Evolutionary conservation across 1,139 yeast species (phyloP), one percentile per base, ranked within the genome.

Genomic region (Pichia terricola): DNA sequence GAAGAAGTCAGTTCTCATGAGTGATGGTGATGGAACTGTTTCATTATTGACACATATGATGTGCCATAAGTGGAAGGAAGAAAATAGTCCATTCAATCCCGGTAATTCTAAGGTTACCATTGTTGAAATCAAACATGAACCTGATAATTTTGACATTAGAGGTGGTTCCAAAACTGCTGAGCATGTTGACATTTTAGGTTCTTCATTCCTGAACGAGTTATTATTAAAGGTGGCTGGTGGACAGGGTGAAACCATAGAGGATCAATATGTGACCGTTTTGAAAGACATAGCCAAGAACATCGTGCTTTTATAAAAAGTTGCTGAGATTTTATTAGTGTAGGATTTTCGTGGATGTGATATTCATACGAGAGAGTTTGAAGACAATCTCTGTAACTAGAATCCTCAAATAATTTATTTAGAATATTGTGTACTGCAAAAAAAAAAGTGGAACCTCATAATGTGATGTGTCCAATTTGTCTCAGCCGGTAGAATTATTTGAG

Each of bases 111-210:
- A 70, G 26, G 94, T 89, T 28, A 87, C 78, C 30, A 72, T 88
- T 39, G 96, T 91, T 7, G 98, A 91, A 62, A 83, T 91, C 68
- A 75, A 77, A 55, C 96, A 91, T 58, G 95, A 88, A 59, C 98
- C 98, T 0, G 95, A 86, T 58, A 69, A 86, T 54, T 87, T 83
- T 59, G 98, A 94, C 65, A 83, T 91, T 41, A 75, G 98, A 53
- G 98, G 98, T 26, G 98, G 98, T 4, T 95, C 96, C 26, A 85
- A 85, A 59, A 91, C 97, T 1, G 96, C 98, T 0, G 98, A 91
- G 57, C 98, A 91, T 63, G 98, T 91, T 27, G 98, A 94, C 61
- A 88, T 91, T 45, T 69, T 91, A 41, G 98, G 98, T 1, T 80
- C 95, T 48, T 88, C 96, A 0, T 95, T 83, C 59, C 69, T 91